Evolutionary conservation across 169 alveolate genomes (phyloP).

Genomic region (Prorocentrum cordatum): DNA sequence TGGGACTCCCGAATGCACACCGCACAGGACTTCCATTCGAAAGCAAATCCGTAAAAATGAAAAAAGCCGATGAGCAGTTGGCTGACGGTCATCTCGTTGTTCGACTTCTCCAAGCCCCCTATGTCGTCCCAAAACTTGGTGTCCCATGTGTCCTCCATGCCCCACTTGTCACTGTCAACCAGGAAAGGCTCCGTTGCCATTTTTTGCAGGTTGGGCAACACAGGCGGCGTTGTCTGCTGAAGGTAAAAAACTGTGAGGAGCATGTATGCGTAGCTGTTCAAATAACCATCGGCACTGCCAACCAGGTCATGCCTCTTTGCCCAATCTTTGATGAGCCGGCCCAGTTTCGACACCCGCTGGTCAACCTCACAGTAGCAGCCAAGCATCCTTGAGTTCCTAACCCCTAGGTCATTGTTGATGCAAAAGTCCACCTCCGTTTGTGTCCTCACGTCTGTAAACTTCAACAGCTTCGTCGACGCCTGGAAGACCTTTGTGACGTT

Average conservation of each 20-base stretch:
- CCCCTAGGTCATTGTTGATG: neutral
- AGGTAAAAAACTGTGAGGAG: too few species aligned
- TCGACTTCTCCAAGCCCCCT: neutral
- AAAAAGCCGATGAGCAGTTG: slow-evolving; percentile 25
- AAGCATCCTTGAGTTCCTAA: neutral
- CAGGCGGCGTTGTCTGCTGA: too few species aligned
- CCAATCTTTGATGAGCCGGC: neutral
- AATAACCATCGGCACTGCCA: neutral
- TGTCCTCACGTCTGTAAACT: neutral
- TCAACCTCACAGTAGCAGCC: neutral
- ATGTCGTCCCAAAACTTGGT: slow-evolving; percentile 4
- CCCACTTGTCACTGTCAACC: too few species aligned
- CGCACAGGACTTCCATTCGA: slow-evolving; percentile 12
- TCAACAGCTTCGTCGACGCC: neutral
- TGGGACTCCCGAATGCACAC: slow-evolving; percentile 17
- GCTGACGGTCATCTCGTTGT: neutral
- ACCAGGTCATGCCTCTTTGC: neutral
- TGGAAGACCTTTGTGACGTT: neutral
- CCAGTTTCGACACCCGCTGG: neutral
- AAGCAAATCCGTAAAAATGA: neutral
- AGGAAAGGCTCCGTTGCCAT: too few species aligned
- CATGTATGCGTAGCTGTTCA: neutral
- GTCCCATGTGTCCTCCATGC: neutral
- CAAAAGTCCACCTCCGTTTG: neutral
- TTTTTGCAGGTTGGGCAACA: too few species aligned